Base-by-base conservation (phyloP, 2,329 filamentous ascomycete species). In the Ophiostoma angusticollis region DNA sequence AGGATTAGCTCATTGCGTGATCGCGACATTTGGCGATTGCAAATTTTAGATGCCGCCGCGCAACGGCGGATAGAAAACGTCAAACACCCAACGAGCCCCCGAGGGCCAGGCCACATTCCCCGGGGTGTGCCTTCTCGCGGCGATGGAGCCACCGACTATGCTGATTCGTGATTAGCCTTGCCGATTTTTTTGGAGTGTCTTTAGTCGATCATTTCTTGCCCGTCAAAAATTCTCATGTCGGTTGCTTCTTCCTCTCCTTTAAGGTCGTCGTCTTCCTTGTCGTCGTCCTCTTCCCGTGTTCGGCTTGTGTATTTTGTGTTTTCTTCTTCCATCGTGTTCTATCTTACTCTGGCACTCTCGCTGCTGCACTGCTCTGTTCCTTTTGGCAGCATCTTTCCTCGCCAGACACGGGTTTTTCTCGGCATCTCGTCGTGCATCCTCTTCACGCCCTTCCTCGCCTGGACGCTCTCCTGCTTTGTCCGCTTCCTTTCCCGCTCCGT, bases 1-100 rank as follows among this genome's bases (percentile, higher is more conserved):
- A 0, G 21, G 47, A 8, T 28, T 48, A 47, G 46, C 6, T 25
- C 39, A 51, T 51, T 47, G 48, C 49, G 49, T 51, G 49, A 48
- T 51, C 43, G 38, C 40, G 28, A 34, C 41, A n/a, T 32, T 28
- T 14, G 28, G 13, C 19, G 24, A 35, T 35, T 36, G 31, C 31
- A 31, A 40, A 40, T 37, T 36, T 35, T n/a, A n/a, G n/a, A n/a
- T n/a, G n/a, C 35, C 37, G 21, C 34, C 28, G 35, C 29, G 32
- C 40, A 31, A 36, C 29, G 17, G 23, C 22, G 18, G n/a, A n/a
- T n/a, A n/a, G n/a, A n/a, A n/a, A n/a, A n/a, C n/a, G n/a, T n/a
- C n/a, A n/a, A n/a, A n/a, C n/a, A n/a, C n/a, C n/a, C n/a, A n/a
- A n/a, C n/a, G n/a, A n/a, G n/a, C n/a, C n/a, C n/a, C n/a, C n/a